Base-by-base conservation (phyloP, 495 filamentous ascomycete species). In the Aspergillus mulundensis region DNA sequence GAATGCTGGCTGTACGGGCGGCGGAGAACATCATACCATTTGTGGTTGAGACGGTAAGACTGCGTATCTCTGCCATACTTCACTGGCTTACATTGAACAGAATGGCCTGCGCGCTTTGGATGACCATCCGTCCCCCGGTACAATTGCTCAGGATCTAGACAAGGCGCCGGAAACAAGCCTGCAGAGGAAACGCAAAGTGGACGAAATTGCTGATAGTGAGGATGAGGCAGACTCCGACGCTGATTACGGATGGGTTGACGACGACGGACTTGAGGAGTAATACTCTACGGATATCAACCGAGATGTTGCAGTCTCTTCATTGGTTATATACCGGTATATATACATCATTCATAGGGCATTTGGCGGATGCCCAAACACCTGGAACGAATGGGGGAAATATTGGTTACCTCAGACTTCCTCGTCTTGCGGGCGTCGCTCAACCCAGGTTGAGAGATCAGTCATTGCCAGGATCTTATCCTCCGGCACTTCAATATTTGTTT, bases 201-300 rank as follows among this genome's bases (percentile, higher is more conserved):
- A 74, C 40, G 77, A 80, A 47, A 69, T 79, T 24, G 76, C 73
- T 7, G 76, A 81, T 54, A 81, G 76, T 49, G 67, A 79, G 52
- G 78, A 77, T 48, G 79, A 80, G 39, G 74, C 70, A 20, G 73
- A 72, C 30, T 74, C 67, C 11, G 75, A 78, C 16, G 63, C 52
- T 10, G 78, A 80, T 8, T 70, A 63, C 32, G 62, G 66, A 24
- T 72, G 65, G 64, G 56, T 57, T 12, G 63, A 66, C 45, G 53
- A 61, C 34, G 53, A 62, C 45, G 56, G 30, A 6, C 53, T 54
- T n/a, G 59, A 56, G 43, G 53, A 57, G 7, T 49, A n/a, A 41
- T 34, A 14, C 14, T 28, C 25, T 4, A 19, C 23, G 28, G 5
- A 34, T 23, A 10, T 14, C 6, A 14, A 44, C 3, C 28, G 10